Base-by-base conservation (phyloP, 1,284 basidiomycete genomes). In the Amylostereum areolatum region DNA sequence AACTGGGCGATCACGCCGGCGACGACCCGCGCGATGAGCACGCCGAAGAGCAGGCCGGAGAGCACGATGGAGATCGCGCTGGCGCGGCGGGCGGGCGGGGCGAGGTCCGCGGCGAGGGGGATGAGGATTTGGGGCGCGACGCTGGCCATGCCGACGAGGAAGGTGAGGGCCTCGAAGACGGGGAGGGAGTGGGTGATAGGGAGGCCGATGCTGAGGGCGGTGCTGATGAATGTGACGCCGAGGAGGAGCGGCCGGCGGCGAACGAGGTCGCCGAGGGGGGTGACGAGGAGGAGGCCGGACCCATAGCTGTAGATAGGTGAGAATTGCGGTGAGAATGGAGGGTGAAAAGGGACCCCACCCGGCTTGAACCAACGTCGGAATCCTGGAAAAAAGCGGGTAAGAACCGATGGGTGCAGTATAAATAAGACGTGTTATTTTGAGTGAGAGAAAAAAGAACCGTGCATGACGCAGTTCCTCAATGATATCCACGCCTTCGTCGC, bases 91-190 rank as follows among this genome's bases (percentile, higher is more conserved):
- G 74, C 66, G 1, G 73, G 68, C 1, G 72, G 75, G 0, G 78
- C 74, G 6, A 81, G 66, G 59, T 82, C 78, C 2, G 73, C 78
- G 1, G 77, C 73, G 49, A 80, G 71, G 0, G 78, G 76, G 29
- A 80, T 69, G 52, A 78, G 70, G 45, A 71, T 63, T 49, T 71
- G 68, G 1, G 71, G 69, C 1, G 63, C 57, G 43, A 78, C 72
- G 12, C 71, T 72, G 46, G 66, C 59, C 25, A 73, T 55, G 4
- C 76, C 76, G 42, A 74, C 62, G 34, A 80, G 57, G 62, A 76
- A 78, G 25, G 67, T 69, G n/a, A 81, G 59, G 0, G 66, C 68
- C 55, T 75, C 67, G 51, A 80, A 74, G 27, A 65, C 70, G 28
- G 59, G 59, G 3, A 78, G 60, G 34, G 59, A 68, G n/a, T 58